Conservation (phyloP, 768 basidiomycete species). For the Suillus discolor region DNA sequence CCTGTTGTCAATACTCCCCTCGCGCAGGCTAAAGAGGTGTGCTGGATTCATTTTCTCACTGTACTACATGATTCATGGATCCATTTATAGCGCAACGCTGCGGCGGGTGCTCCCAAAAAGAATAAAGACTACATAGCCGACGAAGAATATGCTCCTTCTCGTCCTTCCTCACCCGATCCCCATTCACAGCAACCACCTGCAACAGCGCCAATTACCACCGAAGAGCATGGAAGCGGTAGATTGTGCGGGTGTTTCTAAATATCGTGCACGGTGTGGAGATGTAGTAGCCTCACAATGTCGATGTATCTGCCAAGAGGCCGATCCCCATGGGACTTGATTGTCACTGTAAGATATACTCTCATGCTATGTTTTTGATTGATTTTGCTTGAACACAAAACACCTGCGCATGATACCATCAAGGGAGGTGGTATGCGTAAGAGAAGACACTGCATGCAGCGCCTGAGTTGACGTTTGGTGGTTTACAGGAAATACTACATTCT, state of each 20-base stretch:
- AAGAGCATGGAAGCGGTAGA: not conserved
- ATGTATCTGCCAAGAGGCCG: not conserved
- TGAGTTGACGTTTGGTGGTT: not conserved
- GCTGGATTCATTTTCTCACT: not conserved
- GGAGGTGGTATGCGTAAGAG: not conserved
- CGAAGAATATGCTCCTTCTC: not conserved
- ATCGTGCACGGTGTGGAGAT: not conserved
- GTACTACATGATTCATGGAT: not conserved
- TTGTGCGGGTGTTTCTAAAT: not conserved
- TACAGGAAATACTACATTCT: not conserved
- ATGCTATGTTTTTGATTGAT: not conserved
- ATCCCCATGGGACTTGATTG: not conserved
- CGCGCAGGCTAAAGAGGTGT: not conserved
- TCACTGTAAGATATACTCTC: not conserved
- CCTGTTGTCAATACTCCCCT: not conserved
- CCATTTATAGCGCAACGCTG: not conserved
- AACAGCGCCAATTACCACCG: too few species aligned
- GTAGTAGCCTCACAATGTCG: not conserved
- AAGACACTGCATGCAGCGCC: not conserved
- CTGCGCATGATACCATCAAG: not conserved
- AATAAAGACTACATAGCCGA: not conserved
- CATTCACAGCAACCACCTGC: not conserved
- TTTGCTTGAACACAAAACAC: not conserved
- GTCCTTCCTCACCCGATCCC: not conserved
- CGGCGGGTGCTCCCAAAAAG: not conserved